phyloP scores from a whole-genome alignment of 768 basidiomycete species.

The Serendipita sp. region DNA sequence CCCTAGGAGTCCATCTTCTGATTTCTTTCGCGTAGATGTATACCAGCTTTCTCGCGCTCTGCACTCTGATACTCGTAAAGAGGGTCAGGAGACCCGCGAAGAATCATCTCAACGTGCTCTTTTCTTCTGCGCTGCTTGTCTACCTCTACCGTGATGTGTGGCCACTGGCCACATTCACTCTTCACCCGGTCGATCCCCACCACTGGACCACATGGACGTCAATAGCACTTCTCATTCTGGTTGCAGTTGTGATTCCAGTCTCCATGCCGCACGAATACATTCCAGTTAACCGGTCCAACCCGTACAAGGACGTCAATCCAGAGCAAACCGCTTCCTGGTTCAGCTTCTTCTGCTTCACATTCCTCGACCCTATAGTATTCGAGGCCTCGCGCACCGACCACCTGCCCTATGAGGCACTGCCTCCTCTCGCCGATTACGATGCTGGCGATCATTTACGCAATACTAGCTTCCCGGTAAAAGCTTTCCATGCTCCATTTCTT shows the following conservation, averaged over 20 bases:
- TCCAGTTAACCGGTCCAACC: slow-evolving; percentile 4
- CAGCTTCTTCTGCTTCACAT: slow-evolving; percentile 9
- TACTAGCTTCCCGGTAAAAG: neutral
- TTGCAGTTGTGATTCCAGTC: slow-evolving; percentile 2
- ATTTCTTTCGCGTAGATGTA: slow-evolving; percentile 1
- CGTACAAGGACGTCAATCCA: neutral
- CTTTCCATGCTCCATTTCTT: no score
- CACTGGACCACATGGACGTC: slow-evolving; percentile 1
- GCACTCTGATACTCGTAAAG: neutral
- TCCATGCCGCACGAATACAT: slow-evolving; percentile 7
- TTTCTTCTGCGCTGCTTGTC: neutral
- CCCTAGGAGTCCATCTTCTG: neutral
- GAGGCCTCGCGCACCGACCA: neutral
- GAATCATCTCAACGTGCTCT: neutral
- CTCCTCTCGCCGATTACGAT: slow-evolving; percentile 15
- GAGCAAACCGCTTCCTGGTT: slow-evolving; percentile 10
- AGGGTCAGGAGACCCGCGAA: neutral
- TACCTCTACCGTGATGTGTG: slow-evolving; percentile 8
- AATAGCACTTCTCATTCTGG: slow-evolving; percentile 1
- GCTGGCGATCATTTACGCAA: slow-evolving; percentile 18
- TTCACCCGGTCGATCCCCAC: neutral
- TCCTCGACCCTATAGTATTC: slow-evolving; percentile 8
- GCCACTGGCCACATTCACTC: slow-evolving; percentile 8
- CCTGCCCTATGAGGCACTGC: slow-evolving; percentile 8
- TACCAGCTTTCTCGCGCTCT: slow-evolving; percentile 1